Base-by-base conservation (phyloP, 352 stramenopile species). In the Globisporangium emineosum region DNA sequence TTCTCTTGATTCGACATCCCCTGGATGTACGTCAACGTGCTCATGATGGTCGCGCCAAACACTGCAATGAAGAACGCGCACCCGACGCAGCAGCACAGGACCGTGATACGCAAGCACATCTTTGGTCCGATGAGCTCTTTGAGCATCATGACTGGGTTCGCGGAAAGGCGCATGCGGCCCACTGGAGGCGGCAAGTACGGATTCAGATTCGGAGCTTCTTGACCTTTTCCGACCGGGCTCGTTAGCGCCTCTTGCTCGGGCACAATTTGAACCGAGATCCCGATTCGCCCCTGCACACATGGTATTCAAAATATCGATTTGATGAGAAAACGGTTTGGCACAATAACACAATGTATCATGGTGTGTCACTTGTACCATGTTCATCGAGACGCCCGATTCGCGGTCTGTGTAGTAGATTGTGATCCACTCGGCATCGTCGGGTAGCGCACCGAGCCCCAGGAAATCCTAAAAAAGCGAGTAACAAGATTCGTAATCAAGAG, bases 161-260 rank as follows among this genome's bases (percentile, higher is more conserved):
- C 76, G 0, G 78, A 86, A 23, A 94, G 71, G 3, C 88, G 80
- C 60, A 98, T 83, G 7, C 93, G 73, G 7, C 93, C 93, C 13
- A 93, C 86, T 1, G 92, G 88, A 30, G 84, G 87, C 19, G 93
- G 90, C 19, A 97, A 61, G 68, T 97, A 97, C 21, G 93, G 93
- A 43, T 97, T 96, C 42, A 88, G 73, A 68, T 98, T 98, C 12
- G 93, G 93, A 0, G 93, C 70, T 8, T 79, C 81, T 33, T 92
- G 83, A 1, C 90, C 93, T 40, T 79, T 84, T 29, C 93, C 93
- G 3, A 93, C 89, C 0, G 78, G 78, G 62, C 90, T 88, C 12
- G 76, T 67, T 7, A 78, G 43, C 0, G 89, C 90, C 57, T 96
- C 79, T 23, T 93, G 86, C 53, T 94, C 82, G 0, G 93, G 89